Evolutionary conservation across 2,329 filamentous ascomycete genomes (phyloP).

Genomic region (Alternaria angustiovoidea): DNA sequence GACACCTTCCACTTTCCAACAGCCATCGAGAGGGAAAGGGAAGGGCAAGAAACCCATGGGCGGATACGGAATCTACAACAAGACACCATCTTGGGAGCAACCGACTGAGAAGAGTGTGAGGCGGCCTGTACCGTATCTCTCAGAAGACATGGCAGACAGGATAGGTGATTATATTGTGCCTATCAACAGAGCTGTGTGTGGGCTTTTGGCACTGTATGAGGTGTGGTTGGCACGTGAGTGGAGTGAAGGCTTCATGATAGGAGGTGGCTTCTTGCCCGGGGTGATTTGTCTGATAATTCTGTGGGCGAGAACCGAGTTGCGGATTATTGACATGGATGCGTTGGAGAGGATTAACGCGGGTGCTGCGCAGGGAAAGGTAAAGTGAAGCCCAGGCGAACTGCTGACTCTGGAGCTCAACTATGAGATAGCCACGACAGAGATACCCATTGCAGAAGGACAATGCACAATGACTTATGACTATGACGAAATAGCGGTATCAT

Average conservation of each 20-base stretch:
- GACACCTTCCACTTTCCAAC: not conserved
- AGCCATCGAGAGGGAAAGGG: conserved; percentile 15
- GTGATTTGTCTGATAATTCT: conserved; percentile 69
- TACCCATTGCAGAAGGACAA: not conserved
- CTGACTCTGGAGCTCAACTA: not conserved
- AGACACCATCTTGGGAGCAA: conserved; percentile 15
- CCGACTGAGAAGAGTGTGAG: conserved; percentile 14
- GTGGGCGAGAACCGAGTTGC: conserved; percentile 71
- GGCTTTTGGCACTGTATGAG: conserved; percentile 57
- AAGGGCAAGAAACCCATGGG: conserved; percentile 16
- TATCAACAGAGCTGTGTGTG: conserved; percentile 66
- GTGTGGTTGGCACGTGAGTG: conserved; percentile 34
- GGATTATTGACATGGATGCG: conserved; percentile 73
- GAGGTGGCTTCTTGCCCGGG: conserved; percentile 52
- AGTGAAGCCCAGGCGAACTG: not conserved
- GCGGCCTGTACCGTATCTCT: conserved; percentile 34
- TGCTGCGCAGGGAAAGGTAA: conserved; percentile 35
- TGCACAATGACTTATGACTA: not conserved
- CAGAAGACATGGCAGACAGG: conserved; percentile 51
- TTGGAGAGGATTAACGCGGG: conserved; percentile 66
- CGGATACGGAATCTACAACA: conserved; percentile 15
- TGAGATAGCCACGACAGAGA: not conserved
- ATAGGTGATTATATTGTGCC: conserved; percentile 67
- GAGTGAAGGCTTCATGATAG: conserved; percentile 41
- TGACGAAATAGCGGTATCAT: conserved; percentile 1